Evolutionary conservation across 345 rosid species (phyloP), one percentile per base, ranked within the genome.

Genomic region (Anastatica hierochuntica): DNA sequence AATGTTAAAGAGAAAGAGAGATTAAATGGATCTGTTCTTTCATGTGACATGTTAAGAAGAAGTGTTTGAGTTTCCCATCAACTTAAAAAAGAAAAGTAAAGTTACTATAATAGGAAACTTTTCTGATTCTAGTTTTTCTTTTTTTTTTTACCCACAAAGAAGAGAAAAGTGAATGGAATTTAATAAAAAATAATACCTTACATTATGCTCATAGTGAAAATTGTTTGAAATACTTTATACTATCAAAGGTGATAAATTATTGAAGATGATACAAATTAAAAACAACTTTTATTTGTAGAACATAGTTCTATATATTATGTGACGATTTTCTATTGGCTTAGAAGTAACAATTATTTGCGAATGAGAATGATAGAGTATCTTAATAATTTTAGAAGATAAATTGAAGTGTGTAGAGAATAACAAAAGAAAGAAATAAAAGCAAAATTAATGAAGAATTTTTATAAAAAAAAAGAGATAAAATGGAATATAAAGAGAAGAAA

Each of bases 91-190:
- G 36, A 27, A 59, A 39, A 60, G 61, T 59, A 66, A 59, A 66
- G 50, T 53, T 67, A 46, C 72, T 60, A 60, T 60, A 39, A 40
- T 24, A 2, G 51, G 66, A 18, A 67, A 47, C 41, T 39, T 60
- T 67, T 42, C 45, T 14, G 6, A 60, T 67, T 67, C 39, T 46
- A 31, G 38, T 24, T 13, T 36, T 53, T 60, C 45, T 14, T 67
- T 59, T 60, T 31, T 46, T 26, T 67, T 67, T 67, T 31, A 23
- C 54, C 56, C 60, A 67, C 71, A 59, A 31, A 59, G 27, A 38
- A 52, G n/a, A n/a, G n/a, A 39, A 53, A 41, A 60, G 59, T 50
- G 31, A 59, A 64, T 41, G 14, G 54, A 64, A 66, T 54, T 66
- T 49, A 24, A 36, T 15, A 20, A 50, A 33, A 58, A 29, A 29